A percentile compares a stretch with the other conserved stretches of the same genome.
phyloP scores from a whole-genome alignment of 306 rosid species.

The Mimosa pudica region DNA sequence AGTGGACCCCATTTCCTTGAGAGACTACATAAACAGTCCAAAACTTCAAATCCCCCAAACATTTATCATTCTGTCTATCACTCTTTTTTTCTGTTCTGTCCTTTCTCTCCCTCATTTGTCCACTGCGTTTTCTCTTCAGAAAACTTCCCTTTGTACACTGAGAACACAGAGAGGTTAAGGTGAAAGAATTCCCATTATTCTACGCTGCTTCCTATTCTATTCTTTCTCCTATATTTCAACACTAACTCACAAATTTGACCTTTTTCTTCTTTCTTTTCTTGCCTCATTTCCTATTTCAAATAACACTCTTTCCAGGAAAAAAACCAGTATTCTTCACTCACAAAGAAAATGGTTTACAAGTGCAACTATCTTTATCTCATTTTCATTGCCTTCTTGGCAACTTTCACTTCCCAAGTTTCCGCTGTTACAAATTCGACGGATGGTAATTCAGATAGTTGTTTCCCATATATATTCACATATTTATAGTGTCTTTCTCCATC shows the following conservation, averaged over 20 bases:
- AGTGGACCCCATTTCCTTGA: conserved; percentile 16
- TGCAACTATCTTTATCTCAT: conserved; percentile 29
- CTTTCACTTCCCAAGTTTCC: conserved; percentile 45
- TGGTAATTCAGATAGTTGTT: conserved; percentile 46
- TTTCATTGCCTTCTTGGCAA: conserved; percentile 45
- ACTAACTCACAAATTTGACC: background rate
- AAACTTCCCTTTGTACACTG: conserved; percentile 31
- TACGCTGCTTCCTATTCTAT: background rate
- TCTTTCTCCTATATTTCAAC: background rate
- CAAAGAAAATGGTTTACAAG: conserved; percentile 47
- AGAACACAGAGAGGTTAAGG: conserved; percentile 27
- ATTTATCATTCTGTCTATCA: background rate
- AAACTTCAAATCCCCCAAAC: background rate
- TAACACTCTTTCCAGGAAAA: conserved; percentile 16
- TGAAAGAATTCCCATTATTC: conserved; percentile 11
- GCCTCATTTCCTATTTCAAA: conserved; percentile 3
- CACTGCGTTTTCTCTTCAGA: conserved; percentile 12
- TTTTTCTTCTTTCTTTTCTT: background rate
- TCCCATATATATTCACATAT: background rate
- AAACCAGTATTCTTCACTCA: conserved; percentile 4
- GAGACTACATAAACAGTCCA: conserved; percentile 2
- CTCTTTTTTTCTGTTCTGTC: background rate
- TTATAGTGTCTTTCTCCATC: background rate
- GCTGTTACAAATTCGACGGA: conserved; percentile 57
- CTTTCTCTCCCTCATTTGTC: background rate